Base-by-base conservation (phyloP, 768 basidiomycete genomes). In the Kwoniella dejecticola region DNA sequence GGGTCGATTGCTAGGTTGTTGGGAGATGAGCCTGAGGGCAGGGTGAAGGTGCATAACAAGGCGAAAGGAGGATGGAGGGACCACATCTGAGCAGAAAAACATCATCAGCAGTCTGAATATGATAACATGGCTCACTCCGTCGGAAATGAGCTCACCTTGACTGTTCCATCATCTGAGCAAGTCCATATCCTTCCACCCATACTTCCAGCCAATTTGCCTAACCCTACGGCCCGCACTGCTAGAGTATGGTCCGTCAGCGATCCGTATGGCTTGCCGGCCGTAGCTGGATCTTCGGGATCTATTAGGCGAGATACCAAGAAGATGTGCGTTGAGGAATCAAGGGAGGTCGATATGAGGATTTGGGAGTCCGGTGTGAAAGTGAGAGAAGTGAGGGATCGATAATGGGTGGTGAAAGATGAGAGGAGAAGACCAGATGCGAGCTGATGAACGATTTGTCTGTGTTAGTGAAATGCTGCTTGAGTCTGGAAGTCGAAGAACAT, bases 361-460 rank as follows among this genome's bases (percentile, higher is more conserved):
- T 83, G 84, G 31, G 89, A 89, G 72, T 96, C 93, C 19, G 82
- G 82, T 8, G 91, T 89, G 76, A 97, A 98, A 42, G 84, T 85
- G 1, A 98, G 79, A 8, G 88, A 87, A 62, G 85, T 89, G 53
- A 97, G 84, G 74, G 87, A 84, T 60, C 95, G 89, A 80, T 98
- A 99, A 78, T 98, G 95, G 17, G 94, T 94, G 62, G 97, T 94
- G 86, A 93, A 93, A 0, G 89, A 85, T 68, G 88, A 86, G 81
- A 87, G 91, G 46, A 97, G 81, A 54, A 94, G 87, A n/a, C 94
- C 94, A n/a, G 94, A 96, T 10, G 89, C 83, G 67, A 91, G 83
- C 92, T 96, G 80, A n/a, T n/a, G n/a, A 47, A 26, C 62, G 56
- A 23, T 23, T 10, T 26, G 11, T 6, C 3, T 58, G 13, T 47